A percentile compares a stretch with the other conserved stretches of the same genome.
These are phyloP conservation scores for Tulasnella sp. DNA, from an alignment of 768 basidiomycete species.

Conservation along the genomic window DNA sequence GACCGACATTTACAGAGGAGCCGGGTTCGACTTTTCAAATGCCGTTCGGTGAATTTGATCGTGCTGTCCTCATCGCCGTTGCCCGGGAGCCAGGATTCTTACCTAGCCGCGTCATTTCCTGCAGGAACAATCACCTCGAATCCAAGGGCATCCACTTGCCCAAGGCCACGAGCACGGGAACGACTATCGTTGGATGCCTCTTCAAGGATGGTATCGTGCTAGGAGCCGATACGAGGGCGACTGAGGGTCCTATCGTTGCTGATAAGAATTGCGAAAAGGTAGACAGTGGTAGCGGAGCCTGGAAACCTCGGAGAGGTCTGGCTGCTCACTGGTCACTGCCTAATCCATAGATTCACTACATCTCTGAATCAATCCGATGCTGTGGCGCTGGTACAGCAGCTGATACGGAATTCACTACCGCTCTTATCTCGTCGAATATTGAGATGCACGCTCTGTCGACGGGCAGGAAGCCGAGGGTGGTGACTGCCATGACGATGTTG, in stretches of 20 bases:
- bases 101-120: background rate
- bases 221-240: slow-evolving; percentile 95
- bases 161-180: slow-evolving; percentile 88
- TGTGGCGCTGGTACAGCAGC: slow-evolving; percentile 99
- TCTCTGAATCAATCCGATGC: slow-evolving; percentile 92
- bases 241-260: slow-evolving; percentile 88
- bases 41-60: slow-evolving; percentile 52
- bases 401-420: slow-evolving; percentile 93
- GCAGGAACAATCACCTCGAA: slow-evolving; percentile 65
- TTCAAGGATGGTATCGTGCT: slow-evolving; percentile 91
- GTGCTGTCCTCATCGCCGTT: background rate
- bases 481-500: slow-evolving; percentile 98
- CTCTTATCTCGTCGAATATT: slow-evolving; percentile 93
- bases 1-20: slow-evolving; percentile 27
- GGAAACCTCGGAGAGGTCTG: background rate
- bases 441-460: slow-evolving; percentile 88
- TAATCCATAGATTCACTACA: slow-evolving; percentile 80
- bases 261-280: slow-evolving; percentile 99
- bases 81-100: too few species aligned
- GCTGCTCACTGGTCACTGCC: background rate
- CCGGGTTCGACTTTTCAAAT: slow-evolving; percentile 80
- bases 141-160: slow-evolving; percentile 70
- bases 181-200: slow-evolving; percentile 95
- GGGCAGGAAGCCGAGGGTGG: slow-evolving; percentile 86
- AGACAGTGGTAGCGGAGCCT: background rate